Base-by-base conservation (phyloP, 345 rosid genomes). In the Camelina neglecta region DNA sequence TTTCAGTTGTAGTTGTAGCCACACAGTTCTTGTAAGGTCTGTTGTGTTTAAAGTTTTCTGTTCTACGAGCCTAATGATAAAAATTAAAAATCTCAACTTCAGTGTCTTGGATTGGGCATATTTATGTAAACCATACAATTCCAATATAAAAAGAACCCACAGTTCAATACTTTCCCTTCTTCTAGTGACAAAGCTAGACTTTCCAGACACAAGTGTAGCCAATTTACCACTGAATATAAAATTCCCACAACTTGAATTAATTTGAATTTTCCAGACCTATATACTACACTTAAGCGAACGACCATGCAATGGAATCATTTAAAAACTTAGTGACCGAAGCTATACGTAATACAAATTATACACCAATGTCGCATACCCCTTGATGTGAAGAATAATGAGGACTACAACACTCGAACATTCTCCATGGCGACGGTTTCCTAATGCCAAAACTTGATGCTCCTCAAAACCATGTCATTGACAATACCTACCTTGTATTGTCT, bases 1-100 rank as follows among this genome's bases (percentile, higher is more conserved):
- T 29, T 77, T 31, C 23, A 41, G 71, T 65, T 65, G 63, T 72
- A 77, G 76, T 48, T 56, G 60, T 71, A 65, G 60, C 76, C 81
- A 77, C 75, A 47, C 73, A 51, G 81, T 77, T 57, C 72, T 65
- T 51, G 57, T 50, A 33, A 58, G 54, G 60, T 59, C 78, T 65
- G 67, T 66, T 67, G 67, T 75, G 78, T 67, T 67, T 48, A 8
- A 75, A 35, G 23, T 59, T 16, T 36, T 7, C 18, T 18, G 44
- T 63, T 70, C 60, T 33, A 56, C 65, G 71, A 63, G 75, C 71
- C 64, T 36, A 76, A 55, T 76, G 65, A 70, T 77, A 48, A 67
- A 61, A 76, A 31, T 55, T 77, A 63, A 67, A 61, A 76, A 31
- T 55, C 33, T 44, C 55, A 64, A 12, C 45, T 64, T 77, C 44